These are phyloP conservation scores for Cylindrodendrum hubeiense DNA, from an alignment of 2,329 filamentous ascomycete species.

Conservation along the genomic window DNA sequence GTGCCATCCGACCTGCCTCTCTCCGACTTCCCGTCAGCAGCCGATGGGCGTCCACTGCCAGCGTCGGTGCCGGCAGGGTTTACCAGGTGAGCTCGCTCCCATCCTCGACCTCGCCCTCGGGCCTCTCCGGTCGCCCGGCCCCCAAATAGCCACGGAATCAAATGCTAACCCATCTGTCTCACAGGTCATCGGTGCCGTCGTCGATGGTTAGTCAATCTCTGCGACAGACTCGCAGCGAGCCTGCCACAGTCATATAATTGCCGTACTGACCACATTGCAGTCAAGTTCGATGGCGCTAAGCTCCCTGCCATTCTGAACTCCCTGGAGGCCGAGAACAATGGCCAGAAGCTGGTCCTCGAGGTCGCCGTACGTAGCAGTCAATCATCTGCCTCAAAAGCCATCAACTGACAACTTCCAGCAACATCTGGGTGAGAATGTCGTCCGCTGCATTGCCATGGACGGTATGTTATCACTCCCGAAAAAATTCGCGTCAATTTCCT, in stretches of 20 bases:
- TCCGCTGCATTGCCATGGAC: slow-evolving; percentile 99
- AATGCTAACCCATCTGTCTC: slow-evolving; percentile 49
- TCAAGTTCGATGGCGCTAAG: slow-evolving; percentile 96
- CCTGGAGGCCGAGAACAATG: slow-evolving; percentile 90
- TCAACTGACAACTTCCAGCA: slow-evolving; percentile 73
- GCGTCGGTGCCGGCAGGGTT: slow-evolving; percentile 75
- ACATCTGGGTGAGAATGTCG: slow-evolving; percentile 99
- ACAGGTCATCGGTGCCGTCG: slow-evolving; percentile 98
- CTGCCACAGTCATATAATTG: slow-evolving; percentile 5
- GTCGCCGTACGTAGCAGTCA: slow-evolving; percentile 78
- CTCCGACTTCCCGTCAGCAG: slow-evolving; percentile 67
- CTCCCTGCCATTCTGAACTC: slow-evolving; percentile 98
- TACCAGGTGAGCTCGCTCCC: slow-evolving; percentile 67
- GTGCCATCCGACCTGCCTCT: slow-evolving; percentile 68
- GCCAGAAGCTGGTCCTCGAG: slow-evolving; percentile 95
- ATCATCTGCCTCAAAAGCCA: slow-evolving; percentile 15
- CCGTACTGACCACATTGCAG: slow-evolving; percentile 63
- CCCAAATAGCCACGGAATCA: slow-evolving; percentile 18
- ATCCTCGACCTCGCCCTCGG: slow-evolving; percentile 9
- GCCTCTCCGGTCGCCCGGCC: slow-evolving; percentile 40
- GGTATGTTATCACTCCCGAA: slow-evolving; percentile 69
- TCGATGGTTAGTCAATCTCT: slow-evolving; percentile 81
- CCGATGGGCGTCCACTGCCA: slow-evolving; percentile 70
- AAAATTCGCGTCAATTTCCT: slow-evolving; percentile 34
- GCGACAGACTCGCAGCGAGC: slow-evolving; percentile 26